phyloP scores from a whole-genome alignment of 257 asterid genomes.

The Solanum chilense region DNA sequence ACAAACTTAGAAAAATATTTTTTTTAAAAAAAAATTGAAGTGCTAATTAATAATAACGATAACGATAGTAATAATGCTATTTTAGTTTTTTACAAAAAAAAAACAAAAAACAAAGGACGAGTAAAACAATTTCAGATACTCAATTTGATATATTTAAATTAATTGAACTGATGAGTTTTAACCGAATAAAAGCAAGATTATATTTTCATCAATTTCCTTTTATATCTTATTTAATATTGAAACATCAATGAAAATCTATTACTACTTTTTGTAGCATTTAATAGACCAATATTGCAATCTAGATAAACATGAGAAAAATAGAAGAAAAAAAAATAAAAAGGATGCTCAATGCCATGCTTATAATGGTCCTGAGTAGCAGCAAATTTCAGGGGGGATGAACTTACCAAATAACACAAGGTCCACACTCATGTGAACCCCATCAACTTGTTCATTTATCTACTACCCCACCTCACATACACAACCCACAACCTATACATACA shows the following conservation, averaged over 20 bases:
- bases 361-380: conserved; percentile 19
- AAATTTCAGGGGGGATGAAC: conserved; percentile 55
- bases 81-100: too few species aligned
- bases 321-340: background rate
- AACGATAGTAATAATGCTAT: background rate
- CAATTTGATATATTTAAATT: too few species aligned
- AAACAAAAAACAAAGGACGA: fast-evolving
- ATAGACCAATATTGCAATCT: background rate
- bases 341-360: conserved; percentile 13
- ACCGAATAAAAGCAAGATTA: background rate
- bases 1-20: background rate
- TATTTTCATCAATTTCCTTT: background rate
- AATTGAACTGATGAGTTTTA: background rate
- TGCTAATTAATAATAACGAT: background rate
- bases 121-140: background rate
- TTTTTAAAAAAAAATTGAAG: background rate
- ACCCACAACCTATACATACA: conserved; percentile 35
- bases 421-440: conserved; percentile 55
- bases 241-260: background rate
- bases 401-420: conserved; percentile 23
- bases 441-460: conserved; percentile 23
- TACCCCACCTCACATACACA: conserved; percentile 37
- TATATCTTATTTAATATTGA: background rate
- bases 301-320: background rate
- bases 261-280: background rate